Evolutionary conservation across 805 yeast genomes (phyloP).

Genomic region (Naumovozyma castellii): DNA sequence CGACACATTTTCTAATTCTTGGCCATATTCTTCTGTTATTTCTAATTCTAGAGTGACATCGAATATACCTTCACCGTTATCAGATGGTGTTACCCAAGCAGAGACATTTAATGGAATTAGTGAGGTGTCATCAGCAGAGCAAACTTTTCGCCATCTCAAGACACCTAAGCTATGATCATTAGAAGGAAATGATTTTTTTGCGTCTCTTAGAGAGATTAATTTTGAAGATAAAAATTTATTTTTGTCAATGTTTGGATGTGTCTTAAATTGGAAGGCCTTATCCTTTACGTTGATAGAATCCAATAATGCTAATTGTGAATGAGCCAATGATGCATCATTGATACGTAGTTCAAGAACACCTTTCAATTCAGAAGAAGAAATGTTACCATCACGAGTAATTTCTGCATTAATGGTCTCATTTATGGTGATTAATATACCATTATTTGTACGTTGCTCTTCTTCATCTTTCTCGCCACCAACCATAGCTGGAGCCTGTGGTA

Average conservation of each 20-base stretch:
- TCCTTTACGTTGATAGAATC: conserved; percentile 40
- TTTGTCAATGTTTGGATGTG: conserved; percentile 94
- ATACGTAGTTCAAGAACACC: conserved; percentile 88
- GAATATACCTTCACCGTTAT: conserved; percentile 44
- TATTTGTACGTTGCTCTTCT: conserved; percentile 37
- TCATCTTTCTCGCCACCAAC: conserved; percentile 17
- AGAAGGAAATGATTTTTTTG: conserved; percentile 74
- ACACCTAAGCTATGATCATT: conserved; percentile 88
- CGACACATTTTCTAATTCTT: conserved; percentile 33
- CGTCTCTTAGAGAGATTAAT: conserved; percentile 66
- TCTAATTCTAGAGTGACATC: conserved; percentile 88
- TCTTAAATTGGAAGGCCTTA: conserved; percentile 58
- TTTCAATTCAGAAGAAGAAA: conserved; percentile 63
- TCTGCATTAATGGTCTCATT: conserved; percentile 73
- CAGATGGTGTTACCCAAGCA: conserved; percentile 65
- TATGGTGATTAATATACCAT: conserved; percentile 70
- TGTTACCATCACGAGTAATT: conserved; percentile 74
- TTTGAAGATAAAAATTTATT: conserved; percentile 47
- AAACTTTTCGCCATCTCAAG: conserved; percentile 80
- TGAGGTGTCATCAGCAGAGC: conserved; percentile 46
- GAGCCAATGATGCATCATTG: conserved; percentile 62
- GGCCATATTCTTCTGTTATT: conserved; percentile 53
- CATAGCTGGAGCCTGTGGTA: background rate
- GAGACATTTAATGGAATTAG: conserved; percentile 63
- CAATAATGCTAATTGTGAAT: conserved; percentile 51